These are phyloP conservation scores for Cladobotryum mycophilum DNA, from an alignment of 2,329 filamentous ascomycete species.

Conservation along the genomic window DNA sequence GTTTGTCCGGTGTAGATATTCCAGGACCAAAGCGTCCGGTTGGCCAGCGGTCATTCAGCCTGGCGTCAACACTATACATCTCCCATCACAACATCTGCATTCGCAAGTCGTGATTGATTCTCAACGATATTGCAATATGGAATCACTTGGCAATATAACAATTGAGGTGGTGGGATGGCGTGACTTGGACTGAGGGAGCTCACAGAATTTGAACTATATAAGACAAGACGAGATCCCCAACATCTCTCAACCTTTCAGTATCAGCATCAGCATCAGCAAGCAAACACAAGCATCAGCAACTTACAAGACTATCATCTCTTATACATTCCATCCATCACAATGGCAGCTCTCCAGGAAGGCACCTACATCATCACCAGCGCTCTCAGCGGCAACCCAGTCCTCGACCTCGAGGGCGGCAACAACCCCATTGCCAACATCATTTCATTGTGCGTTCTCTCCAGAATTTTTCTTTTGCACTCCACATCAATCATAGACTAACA, in stretches of 20 bases:
- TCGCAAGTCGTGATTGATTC: too few relatives aligned
- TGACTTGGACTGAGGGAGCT: too few relatives aligned
- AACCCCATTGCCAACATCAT: constrained; percentile 3
- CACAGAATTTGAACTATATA: neutral
- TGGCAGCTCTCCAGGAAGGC: constrained; percentile 1
- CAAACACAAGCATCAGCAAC: neutral
- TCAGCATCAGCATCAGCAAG: neutral
- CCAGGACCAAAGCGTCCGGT: too few relatives aligned
- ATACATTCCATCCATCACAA: neutral
- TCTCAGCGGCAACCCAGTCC: neutral
- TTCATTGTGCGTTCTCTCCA: neutral
- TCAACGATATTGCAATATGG: too few relatives aligned
- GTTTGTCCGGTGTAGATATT: too few relatives aligned
- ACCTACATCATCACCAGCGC: constrained; percentile 2
- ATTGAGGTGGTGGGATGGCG: too few relatives aligned
- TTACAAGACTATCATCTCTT: neutral
- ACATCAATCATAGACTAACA: neutral
- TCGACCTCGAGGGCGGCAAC: neutral
- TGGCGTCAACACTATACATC: too few relatives aligned
- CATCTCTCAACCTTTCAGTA: too few relatives aligned
- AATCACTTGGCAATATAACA: too few relatives aligned
- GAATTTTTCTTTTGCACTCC: neutral
- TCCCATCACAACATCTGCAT: too few relatives aligned
- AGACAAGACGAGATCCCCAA: neutral
- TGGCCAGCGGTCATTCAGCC: too few relatives aligned